Evolutionary conservation across 208 protist genomes (phyloP).

Genomic region (Angomonas ambiguus): DNA sequence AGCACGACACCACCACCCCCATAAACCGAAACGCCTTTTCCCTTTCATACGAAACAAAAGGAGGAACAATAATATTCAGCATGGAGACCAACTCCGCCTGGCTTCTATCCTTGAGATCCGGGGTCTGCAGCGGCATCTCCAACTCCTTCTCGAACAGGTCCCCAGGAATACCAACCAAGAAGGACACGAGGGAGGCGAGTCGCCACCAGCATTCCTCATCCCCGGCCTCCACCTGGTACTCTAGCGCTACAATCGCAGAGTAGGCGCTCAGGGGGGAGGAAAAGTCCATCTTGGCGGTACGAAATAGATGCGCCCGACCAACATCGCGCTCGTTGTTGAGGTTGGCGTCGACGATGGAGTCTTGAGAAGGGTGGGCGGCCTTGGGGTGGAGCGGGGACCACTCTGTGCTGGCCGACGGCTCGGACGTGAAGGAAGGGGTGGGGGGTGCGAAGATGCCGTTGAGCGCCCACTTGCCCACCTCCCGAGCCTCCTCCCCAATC

Average conservation of each 20-base stretch:
- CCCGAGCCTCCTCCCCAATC: slow-evolving; percentile 32
- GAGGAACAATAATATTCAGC: slow-evolving; percentile 29
- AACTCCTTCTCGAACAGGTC: background rate
- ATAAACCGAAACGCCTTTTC: slow-evolving; percentile 41
- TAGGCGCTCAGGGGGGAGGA: background rate
- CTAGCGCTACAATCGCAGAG: slow-evolving; percentile 14
- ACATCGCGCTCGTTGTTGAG: slow-evolving; percentile 5
- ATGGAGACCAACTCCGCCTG: slow-evolving; percentile 11
- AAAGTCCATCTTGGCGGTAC: background rate
- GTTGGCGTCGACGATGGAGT: no score
- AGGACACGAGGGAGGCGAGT: slow-evolving; percentile 9
- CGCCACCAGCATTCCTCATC: slow-evolving; percentile 19
- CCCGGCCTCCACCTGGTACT: slow-evolving; percentile 13
- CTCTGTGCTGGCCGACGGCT: no score
- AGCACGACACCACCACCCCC: slow-evolving; percentile 17
- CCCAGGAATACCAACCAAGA: background rate
- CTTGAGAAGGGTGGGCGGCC: slow-evolving; percentile 9
- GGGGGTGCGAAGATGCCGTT: background rate
- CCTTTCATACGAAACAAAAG: slow-evolving; percentile 39
- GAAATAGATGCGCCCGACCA: background rate
- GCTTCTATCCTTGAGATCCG: slow-evolving; percentile 9
- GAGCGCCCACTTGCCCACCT: slow-evolving; percentile 39
- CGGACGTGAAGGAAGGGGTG: background rate
- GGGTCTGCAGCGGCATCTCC: background rate
- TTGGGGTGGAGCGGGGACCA: no score